Percentiles rank a stretch among this genome's conserved stretches.
Evolutionary conservation across 495 filamentous ascomycete genomes (phyloP).

Genomic region (Bacidia rubella): DNA sequence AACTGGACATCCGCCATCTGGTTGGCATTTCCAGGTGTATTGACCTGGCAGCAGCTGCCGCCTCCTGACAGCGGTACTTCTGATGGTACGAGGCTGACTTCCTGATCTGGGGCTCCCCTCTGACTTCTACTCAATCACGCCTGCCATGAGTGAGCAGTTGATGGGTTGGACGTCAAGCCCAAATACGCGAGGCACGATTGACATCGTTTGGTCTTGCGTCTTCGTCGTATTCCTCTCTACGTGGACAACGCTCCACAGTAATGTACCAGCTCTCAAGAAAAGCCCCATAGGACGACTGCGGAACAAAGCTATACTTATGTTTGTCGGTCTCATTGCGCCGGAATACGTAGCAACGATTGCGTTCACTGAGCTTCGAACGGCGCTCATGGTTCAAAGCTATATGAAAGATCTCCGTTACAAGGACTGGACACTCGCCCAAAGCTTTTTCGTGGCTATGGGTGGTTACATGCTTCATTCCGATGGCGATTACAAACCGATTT

Average conservation of each 20-base stretch:
- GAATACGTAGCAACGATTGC: constrained; percentile 25
- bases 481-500: constrained; percentile 6
- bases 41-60: no score
- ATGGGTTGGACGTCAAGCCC: constrained; percentile 13
- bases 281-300: neutral
- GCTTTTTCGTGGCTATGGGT: constrained; percentile 27
- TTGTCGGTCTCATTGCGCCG: constrained; percentile 22
- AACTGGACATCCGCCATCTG: no score
- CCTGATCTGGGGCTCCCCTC: no score
- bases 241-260: constrained; percentile 15
- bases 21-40: no score
- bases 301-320: constrained; percentile 19
- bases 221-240: constrained; percentile 16
- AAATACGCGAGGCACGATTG: constrained; percentile 15
- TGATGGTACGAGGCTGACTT: no score
- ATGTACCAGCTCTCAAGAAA: constrained; percentile 13
- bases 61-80: no score
- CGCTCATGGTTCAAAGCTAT: constrained; percentile 19
- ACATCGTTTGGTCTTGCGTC: constrained; percentile 16
- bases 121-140: no score
- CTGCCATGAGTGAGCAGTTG: no score
- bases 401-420: constrained; percentile 10
- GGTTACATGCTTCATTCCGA: constrained; percentile 21
- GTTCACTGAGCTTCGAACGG: constrained; percentile 25
- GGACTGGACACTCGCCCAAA: constrained; percentile 21